A percentile compares a stretch with the other conserved stretches of the same genome.
Conservation (phyloP, 129 eudicot species). For the Kitagawia praeruptora region DNA sequence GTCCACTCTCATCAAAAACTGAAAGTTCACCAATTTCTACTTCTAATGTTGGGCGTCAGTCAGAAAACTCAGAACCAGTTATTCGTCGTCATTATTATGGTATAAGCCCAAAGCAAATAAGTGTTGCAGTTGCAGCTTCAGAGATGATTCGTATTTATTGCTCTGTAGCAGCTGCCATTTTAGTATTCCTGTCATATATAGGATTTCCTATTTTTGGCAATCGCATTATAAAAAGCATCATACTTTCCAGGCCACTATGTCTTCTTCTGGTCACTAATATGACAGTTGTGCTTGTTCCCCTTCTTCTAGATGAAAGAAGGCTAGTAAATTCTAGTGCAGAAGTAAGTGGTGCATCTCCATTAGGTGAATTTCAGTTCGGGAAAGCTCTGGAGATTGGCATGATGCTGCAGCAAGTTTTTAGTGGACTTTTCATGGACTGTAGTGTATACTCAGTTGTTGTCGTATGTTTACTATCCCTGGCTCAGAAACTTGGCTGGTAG, state of each 20-base stretch:
- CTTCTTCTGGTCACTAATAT: conserved; percentile 62
- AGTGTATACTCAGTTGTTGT: conserved; percentile 48
- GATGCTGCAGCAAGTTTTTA: conserved; percentile 42
- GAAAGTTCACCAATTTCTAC: conserved; percentile 6
- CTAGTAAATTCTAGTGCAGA: conserved; percentile 9
- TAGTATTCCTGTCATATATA: conserved; percentile 48
- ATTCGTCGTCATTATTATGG: background rate
- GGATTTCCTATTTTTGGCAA: conserved; percentile 55
- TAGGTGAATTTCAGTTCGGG: conserved; percentile 39
- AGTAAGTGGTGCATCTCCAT: conserved; percentile 6
- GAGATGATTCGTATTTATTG: conserved; percentile 37
- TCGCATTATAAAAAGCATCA: conserved; percentile 19
- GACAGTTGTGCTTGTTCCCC: conserved; percentile 38
- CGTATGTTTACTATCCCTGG: conserved; percentile 49
- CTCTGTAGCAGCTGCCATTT: conserved; percentile 43
- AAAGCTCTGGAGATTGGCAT: conserved; percentile 51
- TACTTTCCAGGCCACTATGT: conserved; percentile 56
- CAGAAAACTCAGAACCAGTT: conserved; percentile 8
- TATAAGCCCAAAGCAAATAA: conserved; percentile 34
- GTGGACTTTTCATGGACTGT: conserved; percentile 65
- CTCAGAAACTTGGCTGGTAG: conserved; percentile 38
- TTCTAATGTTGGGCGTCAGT: background rate
- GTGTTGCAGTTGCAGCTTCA: conserved; percentile 42
- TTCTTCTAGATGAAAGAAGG: conserved; percentile 33
- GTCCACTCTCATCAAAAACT: conserved; percentile 17